Evolutionary conservation across 192 early-diverging fungal species (phyloP).

Genomic region (Phycomyces blakesleeanus): DNA sequence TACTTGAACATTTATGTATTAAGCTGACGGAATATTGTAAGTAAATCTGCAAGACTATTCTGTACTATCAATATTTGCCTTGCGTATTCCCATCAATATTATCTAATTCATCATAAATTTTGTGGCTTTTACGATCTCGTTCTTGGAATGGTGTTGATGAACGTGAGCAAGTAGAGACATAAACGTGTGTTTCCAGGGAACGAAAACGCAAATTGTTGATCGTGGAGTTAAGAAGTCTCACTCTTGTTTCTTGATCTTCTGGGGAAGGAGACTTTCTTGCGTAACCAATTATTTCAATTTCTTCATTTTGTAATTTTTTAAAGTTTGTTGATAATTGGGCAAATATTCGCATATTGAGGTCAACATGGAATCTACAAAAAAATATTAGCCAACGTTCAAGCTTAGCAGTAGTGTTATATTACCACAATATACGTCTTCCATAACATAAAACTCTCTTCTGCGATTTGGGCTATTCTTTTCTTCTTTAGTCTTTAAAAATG

Average conservation of each 20-base stretch:
- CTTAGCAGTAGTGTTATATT: constrained; percentile 6
- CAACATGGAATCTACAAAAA: constrained; percentile 7
- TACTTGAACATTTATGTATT: no score
- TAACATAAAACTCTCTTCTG: neutral
- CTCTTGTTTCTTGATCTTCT: neutral
- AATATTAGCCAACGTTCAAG: constrained; percentile 3
- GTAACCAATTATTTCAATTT: constrained; percentile 6
- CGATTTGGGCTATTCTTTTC: neutral
- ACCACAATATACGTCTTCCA: neutral
- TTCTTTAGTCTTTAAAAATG: constrained; percentile 9
- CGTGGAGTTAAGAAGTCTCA: constrained; percentile 1
- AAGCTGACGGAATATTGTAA: no score
- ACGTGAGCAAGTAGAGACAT: no score
- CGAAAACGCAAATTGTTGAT: neutral
- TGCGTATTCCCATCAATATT: no score
- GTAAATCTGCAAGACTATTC: no score
- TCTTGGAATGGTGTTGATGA: no score
- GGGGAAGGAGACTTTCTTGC: constrained; percentile 5
- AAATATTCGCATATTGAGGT: constrained; percentile 5
- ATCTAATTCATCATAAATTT: no score
- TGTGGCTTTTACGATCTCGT: no score
- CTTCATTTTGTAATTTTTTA: constrained; percentile 1
- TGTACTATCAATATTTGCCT: no score
- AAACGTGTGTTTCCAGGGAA: no score
- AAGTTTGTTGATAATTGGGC: constrained; percentile 6